Base-by-base conservation (phyloP, 768 basidiomycete species). In the Leccinum uliginosum region DNA sequence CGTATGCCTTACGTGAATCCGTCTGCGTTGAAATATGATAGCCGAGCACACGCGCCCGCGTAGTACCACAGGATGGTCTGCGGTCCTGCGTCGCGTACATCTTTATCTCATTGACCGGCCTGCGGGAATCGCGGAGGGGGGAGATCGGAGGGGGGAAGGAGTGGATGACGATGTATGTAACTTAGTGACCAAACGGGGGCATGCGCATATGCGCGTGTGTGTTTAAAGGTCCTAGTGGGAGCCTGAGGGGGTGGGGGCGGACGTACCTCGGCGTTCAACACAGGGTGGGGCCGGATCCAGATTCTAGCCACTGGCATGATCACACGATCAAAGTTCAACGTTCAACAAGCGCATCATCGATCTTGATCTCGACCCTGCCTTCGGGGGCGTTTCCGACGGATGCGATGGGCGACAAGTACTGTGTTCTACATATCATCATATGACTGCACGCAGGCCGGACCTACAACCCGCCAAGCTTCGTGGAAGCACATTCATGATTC, bases 1-100 rank as follows among this genome's bases (percentile, higher is more conserved):
- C 68, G 67, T 32, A 80, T 63, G 8, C 78, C 79, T 1, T 75
- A 72, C 3, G 79, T 71, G 67, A 89, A 89, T 3, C 85, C 87
- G 64, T 90, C 90, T 71, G 91, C 88, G 71, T 92, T 89, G 76
- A 91, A 90, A 17, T 32, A 32, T 32, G 3, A 62, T 89, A 90
- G 55, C 82, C 82, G 46, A 84, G 77, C 75, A n/a, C 85, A 91
- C 24, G 89, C 89, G 10, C 87, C 86, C 3, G 75, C 86, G 65
- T 78, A 32, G 32, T 32, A 30, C 30, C 12, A 87, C 8, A 84
- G 78, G 61, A 89, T 79, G 12, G 32, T 9, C 85, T 78, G 47
- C 64, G 77, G 62, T 81, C 81, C 70, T 91, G 88, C 54, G 90
- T 90, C 15, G 64, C 67, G 50, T 67, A 66, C 66, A 89, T 78